Base-by-base conservation (phyloP, 2,329 filamentous ascomycete genomes). In the Penicillium oxalicum region DNA sequence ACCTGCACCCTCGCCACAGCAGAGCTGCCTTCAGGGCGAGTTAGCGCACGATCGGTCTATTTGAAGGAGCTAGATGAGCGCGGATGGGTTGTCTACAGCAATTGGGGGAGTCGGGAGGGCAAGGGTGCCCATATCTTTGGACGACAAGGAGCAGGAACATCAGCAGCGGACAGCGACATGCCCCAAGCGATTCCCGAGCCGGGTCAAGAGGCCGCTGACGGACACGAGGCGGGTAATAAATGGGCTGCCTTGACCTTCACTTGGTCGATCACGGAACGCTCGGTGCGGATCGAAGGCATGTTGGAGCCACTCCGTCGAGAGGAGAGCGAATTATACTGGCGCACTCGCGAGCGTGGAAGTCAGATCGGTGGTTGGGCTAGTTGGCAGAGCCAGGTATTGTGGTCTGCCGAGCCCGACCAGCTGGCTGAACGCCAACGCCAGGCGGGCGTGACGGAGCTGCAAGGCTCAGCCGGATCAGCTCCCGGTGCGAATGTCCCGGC, bases 291-390 rank as follows among this genome's bases (percentile, higher is more conserved):
- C 13, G 93, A 98, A 70, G 93, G 93, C 1, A 64, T 68, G 4
- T 80, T 85, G 0, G 83, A 86, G 68, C 74, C 88, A 36, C 69
- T 95, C 50, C 74, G 74, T 0, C 61, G 70, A 0, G 85, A 82
- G 60, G 90, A 96, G 73, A 90, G 85, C 56, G 80, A 84, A 69
- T 66, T 76, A 2, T 84, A 84, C 65, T 84, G 77, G 68, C 74
- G 78, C 52, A 84, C 81, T 34, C 68, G 83, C 38, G 89, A 89
- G 42, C 76, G 93, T 3, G 91, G 89, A 0, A 89, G 84, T 62
- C 76, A 90, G 56, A 79, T 98, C 51, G 93, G 93, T 0, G 93
- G 91, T 1, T 97, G 93, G 93, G 89, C 93, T 9, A 95, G 88
- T 67, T 78, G 81, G 69, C 93, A 98, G 80, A 94, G 87, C 64